These are phyloP conservation scores for Annulohypoxylon bovei DNA, from an alignment of 495 filamentous ascomycete species.

Conservation along the genomic window DNA sequence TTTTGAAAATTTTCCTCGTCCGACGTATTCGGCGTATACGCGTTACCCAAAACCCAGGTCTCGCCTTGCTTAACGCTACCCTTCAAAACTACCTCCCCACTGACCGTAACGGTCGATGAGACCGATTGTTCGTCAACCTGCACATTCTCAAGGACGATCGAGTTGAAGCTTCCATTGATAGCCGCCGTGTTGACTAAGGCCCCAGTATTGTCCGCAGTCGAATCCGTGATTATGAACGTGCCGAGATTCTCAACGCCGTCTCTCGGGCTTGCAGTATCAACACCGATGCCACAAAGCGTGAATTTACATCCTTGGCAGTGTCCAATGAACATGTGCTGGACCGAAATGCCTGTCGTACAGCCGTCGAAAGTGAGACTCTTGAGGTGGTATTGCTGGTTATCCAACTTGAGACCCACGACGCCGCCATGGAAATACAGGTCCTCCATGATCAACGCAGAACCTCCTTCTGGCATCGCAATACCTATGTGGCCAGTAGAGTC, in stretches of 20 bases:
- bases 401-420: not conserved
- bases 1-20: not conserved
- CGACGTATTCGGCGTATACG: not conserved
- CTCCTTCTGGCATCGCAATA: not conserved
- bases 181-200: not conserved
- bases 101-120: not conserved
- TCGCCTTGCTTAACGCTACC: not conserved
- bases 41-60: not conserved
- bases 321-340: not conserved
- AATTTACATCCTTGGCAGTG: not conserved
- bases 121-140: not conserved
- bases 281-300: not conserved
- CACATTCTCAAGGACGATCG: constrained; percentile 3
- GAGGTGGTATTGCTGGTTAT: not conserved
- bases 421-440: constrained; percentile 1
- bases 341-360: not conserved
- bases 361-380: constrained; percentile 3
- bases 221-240: constrained; percentile 2
- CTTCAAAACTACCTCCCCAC: not conserved
- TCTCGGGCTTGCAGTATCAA: not conserved
- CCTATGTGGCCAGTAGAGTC: not conserved
- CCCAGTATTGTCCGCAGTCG: not conserved
- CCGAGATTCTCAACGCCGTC: not conserved
- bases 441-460: not conserved
- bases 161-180: not conserved